phyloP scores from a whole-genome alignment of 106 monocot genomes.

The Agapanthus africanus region DNA sequence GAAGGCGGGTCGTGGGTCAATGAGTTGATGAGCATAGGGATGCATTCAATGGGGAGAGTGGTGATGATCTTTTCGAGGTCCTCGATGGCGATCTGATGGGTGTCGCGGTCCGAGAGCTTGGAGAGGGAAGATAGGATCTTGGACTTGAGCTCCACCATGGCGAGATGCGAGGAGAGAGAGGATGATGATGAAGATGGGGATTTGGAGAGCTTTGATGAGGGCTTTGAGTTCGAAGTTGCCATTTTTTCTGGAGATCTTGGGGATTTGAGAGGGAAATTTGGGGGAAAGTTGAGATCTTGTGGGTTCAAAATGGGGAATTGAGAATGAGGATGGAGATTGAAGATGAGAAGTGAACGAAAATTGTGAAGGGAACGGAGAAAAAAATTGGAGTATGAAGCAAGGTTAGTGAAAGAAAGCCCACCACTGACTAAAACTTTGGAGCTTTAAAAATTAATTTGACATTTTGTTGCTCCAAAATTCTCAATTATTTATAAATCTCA shows the following conservation, averaged over 20 bases:
- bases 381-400: too few relatives aligned
- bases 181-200: constrained; percentile 7
- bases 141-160: constrained; percentile 89
- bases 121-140: constrained; percentile 57
- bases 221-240: background rate
- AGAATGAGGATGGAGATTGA: too few relatives aligned
- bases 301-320: too few relatives aligned
- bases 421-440: too few relatives aligned
- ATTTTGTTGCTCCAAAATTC: too few relatives aligned
- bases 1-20: constrained; percentile 52
- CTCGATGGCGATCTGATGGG: constrained; percentile 84
- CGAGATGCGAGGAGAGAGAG: constrained; percentile 40
- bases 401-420: too few relatives aligned
- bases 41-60: constrained; percentile 47
- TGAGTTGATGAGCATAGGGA: constrained; percentile 53
- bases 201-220: constrained; percentile 27
- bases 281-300: too few relatives aligned
- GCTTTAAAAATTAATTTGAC: too few relatives aligned
- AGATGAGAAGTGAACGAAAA: too few relatives aligned
- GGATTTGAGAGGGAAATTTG: background rate
- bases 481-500: too few relatives aligned
- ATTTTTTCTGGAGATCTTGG: background rate
- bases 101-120: constrained; percentile 97
- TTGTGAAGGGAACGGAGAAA: too few relatives aligned
- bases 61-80: constrained; percentile 77